Evolutionary conservation across 2,329 filamentous ascomycete species (phyloP), one percentile per base, ranked within the genome.

Genomic region (Pseudogymnoascus sp.): DNA sequence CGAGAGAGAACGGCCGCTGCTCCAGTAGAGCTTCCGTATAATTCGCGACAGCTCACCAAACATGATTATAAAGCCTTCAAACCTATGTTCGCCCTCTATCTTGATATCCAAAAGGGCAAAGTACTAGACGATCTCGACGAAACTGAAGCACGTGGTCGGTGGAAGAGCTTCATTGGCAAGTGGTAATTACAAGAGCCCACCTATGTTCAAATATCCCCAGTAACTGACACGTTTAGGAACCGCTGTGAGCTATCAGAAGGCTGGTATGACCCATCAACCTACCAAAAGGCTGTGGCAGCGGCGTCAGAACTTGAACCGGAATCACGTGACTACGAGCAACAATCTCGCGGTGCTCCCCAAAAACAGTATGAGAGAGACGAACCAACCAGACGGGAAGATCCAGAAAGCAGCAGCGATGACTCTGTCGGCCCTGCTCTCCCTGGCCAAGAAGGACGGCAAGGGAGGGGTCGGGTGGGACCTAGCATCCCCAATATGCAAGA

Each of bases 111-210:
- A 75, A 97, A 97, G 76, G 81, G 86, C 40, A 81, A 89, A 42
- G 77, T 87, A 62, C 77, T 96, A 1, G 80, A 86, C 16, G 81
- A 84, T 8, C 79, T 97, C 68, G 82, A 86, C 63, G 87, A 91
- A 66, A 82, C 83, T n/a, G 93, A 97, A 73, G 76, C 86, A 0
- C 88, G 82, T 67, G 92, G 93, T 1, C 80, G 93, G 63, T 99
- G 93, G 92, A 96, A 96, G 81, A 93, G 91, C 73, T 99, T 97
- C 71, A 74, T 93, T 11, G 81, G 83, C 3, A 93, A 92, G 80
- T 99, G 95, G 93, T 88, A 81, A 75, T 78, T 66, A 65, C 38
- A 44, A 61, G 3, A 26, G 37, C 8, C 19, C n/a, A 14, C 6
- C 11, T 37, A n/a, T 13, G 5, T 13, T 37, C 62, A 33, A 21